A percentile compares a stretch with the other conserved stretches of the same genome.
phyloP scores from a whole-genome alignment of 75 land plant genomes.

The Pseudotsuga menziesii region DNA sequence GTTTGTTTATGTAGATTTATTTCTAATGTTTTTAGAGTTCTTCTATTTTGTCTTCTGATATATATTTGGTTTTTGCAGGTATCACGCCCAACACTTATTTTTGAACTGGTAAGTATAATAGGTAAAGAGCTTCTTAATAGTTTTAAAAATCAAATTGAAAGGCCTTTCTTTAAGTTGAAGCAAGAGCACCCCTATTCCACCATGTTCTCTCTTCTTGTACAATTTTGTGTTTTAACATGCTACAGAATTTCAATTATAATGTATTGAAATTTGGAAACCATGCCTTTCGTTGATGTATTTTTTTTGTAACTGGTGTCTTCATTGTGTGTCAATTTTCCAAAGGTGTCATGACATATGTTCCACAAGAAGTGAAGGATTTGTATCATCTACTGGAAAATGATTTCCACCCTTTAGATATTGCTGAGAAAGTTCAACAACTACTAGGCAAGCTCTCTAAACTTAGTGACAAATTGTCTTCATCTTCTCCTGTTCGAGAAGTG shows the following conservation, averaged over 20 bases:
- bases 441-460: constrained; percentile 61
- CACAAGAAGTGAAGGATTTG: constrained; percentile 91
- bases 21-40: not conserved
- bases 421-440: constrained; percentile 71
- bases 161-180: too few species aligned
- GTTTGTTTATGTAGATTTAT: too few species aligned
- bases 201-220: too few species aligned
- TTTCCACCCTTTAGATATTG: constrained; percentile 81
- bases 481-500: constrained; percentile 89
- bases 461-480: constrained; percentile 79
- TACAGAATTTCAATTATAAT: too few species aligned
- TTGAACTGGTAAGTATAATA: constrained; percentile 95
- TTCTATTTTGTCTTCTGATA: not conserved
- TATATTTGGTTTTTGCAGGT: constrained; percentile 32
- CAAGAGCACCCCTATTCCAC: too few species aligned
- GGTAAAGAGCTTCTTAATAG: constrained; percentile 12
- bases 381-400: constrained; percentile 78
- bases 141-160: too few species aligned
- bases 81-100: constrained; percentile 63
- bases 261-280: too few species aligned
- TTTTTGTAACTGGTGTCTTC: too few species aligned
- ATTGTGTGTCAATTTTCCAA: constrained; percentile 46
- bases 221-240: too few species aligned
- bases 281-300: too few species aligned
- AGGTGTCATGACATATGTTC: constrained; percentile 83